Conservation (phyloP, 179 eudicot genomes). For the Drosera spatulata region DNA sequence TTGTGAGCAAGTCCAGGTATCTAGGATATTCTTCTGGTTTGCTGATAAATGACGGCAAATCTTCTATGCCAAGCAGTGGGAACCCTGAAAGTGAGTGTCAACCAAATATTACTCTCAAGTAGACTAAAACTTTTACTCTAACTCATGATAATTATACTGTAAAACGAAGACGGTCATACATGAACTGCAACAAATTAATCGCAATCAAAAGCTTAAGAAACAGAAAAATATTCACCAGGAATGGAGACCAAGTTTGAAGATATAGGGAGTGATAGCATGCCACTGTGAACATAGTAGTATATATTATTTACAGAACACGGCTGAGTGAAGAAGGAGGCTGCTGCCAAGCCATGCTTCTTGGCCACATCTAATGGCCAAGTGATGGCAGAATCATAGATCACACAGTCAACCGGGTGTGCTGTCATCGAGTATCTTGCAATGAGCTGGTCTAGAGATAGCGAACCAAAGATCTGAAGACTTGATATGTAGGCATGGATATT, state of each 20-base stretch:
- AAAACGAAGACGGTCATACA: no score
- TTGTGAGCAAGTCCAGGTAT: background rate
- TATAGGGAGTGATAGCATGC: background rate
- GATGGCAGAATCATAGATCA: background rate
- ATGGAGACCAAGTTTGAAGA: background rate
- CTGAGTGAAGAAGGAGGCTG: background rate
- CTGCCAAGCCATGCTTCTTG: background rate
- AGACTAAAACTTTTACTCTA: no score
- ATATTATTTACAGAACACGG: background rate
- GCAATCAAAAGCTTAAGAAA: no score
- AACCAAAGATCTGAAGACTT: no score
- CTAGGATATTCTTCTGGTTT: constrained; percentile 8
- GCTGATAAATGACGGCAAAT: constrained; percentile 19
- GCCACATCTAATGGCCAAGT: background rate
- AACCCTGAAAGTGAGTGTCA: constrained; percentile 13
- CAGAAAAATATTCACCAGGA: no score
- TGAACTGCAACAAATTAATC: no score
- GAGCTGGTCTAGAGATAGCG: background rate
- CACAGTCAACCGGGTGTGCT: background rate
- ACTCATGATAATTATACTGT: no score
- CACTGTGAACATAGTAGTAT: background rate
- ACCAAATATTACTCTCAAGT: no score
- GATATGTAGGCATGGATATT: background rate
- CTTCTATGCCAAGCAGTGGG: constrained; percentile 15
- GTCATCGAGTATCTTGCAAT: background rate